Evolutionary conservation across 1,139 yeast genomes (phyloP), one percentile per base, ranked within the genome.

Genomic region (Geotrichum siamense): DNA sequence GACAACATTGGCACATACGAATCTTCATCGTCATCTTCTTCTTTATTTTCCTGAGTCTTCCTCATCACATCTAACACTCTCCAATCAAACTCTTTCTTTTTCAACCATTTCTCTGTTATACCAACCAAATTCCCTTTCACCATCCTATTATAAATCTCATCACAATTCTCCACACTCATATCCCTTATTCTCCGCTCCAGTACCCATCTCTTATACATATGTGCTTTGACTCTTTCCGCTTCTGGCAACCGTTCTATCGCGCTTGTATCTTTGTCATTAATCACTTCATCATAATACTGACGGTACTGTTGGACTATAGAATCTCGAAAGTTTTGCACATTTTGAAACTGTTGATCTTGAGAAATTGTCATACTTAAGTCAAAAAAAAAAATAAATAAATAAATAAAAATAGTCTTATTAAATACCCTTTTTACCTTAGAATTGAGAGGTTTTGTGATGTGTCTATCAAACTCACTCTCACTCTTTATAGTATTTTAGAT

Each of bases 261-360:
- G n/a, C n/a, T n/a, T 21, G 10, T 23, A 13, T 30, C 30, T 4
- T 19, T 29, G 15, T 27, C 26, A 17, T 8, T 35, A 13, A 26
- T 30, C n/a, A 30, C 6, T 5, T 22, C 33, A 3, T 35, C 44
- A 22, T 26, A 41, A 19, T 35, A 34, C 19, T 30, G 23, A 16
- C 25, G 15, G n/a, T n/a, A 20, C 19, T 52, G 47, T 28, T 50
- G 45, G 6, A 56, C 38, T 4, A 57, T 44, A 20, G 37, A 39
- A 38, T 57, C 56, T 12, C 59, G 49, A 13, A 56, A 49, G 15
- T 43, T 43, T 1, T 55, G 48, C 25, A 57, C 45, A 41, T 54
- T 57, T n/a, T 36, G 39, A 6, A 53, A 53, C 39, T 55, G 56
- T 12, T 31, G 34, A 10, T 50, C 48, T n/a, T n/a, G n/a, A n/a